Evolutionary conservation across 768 basidiomycete genomes (phyloP).

Genomic region (Amanita fuliginea): DNA sequence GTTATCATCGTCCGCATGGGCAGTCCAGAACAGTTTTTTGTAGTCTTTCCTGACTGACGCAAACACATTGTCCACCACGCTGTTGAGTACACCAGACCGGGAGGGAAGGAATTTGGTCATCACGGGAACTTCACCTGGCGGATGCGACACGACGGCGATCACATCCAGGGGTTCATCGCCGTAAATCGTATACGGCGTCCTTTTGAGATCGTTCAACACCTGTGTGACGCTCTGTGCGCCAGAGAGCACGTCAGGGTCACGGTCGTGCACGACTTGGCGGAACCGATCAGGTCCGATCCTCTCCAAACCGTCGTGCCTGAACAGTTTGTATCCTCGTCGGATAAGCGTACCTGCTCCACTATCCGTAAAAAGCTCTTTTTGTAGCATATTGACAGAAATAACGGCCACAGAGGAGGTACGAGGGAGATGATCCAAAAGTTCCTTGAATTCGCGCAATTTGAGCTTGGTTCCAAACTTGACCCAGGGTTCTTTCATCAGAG

Average conservation of each 20-base stretch:
- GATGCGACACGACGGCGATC: constrained; percentile 88
- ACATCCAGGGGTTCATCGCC: constrained; percentile 98
- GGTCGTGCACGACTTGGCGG: constrained; percentile 89
- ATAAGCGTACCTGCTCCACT: constrained; percentile 97
- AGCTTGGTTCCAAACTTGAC: constrained; percentile 99
- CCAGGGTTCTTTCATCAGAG: constrained; percentile 96
- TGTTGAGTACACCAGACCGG: constrained; percentile 84
- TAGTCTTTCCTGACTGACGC: constrained; percentile 94
- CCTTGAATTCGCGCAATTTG: constrained; percentile 98
- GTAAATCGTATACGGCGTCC: constrained; percentile 85
- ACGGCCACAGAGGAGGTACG: constrained; percentile 98
- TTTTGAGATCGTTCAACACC: constrained; percentile 72
- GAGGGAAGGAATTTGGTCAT: constrained; percentile 89
- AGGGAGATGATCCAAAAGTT: constrained; percentile 94
- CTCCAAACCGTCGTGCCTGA: constrained; percentile 77
- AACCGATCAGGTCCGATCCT: constrained; percentile 88
- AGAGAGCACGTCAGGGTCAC: constrained; percentile 82
- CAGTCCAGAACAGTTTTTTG: constrained; percentile 94
- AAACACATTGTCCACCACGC: constrained; percentile 95
- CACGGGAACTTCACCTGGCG: constrained; percentile 79
- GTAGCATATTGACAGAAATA: constrained; percentile 84
- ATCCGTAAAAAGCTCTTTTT: constrained; percentile 98
- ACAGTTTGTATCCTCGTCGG: constrained; percentile 95
- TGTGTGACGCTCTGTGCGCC: constrained; percentile 82
- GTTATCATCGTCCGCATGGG: constrained; percentile 92